Conservation (phyloP, 768 basidiomycete species). For the Lentinus brumalis region DNA sequence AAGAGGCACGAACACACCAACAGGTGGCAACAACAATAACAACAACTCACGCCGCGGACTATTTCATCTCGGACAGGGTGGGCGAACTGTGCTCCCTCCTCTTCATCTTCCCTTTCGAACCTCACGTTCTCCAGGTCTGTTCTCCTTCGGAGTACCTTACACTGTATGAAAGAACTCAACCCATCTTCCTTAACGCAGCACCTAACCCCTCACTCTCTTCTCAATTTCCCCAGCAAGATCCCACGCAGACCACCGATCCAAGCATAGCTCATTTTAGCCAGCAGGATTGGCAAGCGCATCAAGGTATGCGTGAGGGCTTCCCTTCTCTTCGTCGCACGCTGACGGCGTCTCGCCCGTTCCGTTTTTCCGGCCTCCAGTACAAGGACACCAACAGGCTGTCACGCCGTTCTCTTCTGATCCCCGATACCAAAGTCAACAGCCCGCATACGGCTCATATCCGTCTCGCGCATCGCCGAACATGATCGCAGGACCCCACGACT, state of each 20-base stretch:
- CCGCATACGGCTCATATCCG: constrained; percentile 47
- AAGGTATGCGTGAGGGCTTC: constrained; percentile 23
- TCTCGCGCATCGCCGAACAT: constrained; percentile 52
- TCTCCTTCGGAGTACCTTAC: constrained; percentile 36
- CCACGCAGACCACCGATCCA: constrained; percentile 61
- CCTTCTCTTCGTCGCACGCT: constrained; percentile 10
- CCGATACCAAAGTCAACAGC: constrained; percentile 47
- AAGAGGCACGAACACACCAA: constrained; percentile 68
- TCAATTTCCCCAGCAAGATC: constrained; percentile 65
- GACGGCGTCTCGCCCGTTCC: constrained; percentile 16
- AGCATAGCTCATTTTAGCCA: constrained; percentile 36
- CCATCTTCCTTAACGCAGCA: constrained; percentile 65
- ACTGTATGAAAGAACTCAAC: constrained; percentile 35
- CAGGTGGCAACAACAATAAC: constrained; percentile 39
- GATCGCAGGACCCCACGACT: constrained; percentile 49
- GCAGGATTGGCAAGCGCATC: constrained; percentile 30
- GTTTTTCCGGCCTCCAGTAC: constrained; percentile 14
- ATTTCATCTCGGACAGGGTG: constrained; percentile 82
- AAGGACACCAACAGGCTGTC: constrained; percentile 20
- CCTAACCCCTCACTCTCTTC: constrained; percentile 50
- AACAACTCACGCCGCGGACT: constrained; percentile 54
- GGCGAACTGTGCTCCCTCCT: constrained; percentile 87
- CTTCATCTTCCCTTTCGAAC: constrained; percentile 82
- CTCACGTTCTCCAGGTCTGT: constrained; percentile 91
- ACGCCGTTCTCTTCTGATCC: constrained; percentile 38